phyloP scores from a whole-genome alignment of 192 early-diverging fungal genomes.

The Entomortierella parvispora region DNA sequence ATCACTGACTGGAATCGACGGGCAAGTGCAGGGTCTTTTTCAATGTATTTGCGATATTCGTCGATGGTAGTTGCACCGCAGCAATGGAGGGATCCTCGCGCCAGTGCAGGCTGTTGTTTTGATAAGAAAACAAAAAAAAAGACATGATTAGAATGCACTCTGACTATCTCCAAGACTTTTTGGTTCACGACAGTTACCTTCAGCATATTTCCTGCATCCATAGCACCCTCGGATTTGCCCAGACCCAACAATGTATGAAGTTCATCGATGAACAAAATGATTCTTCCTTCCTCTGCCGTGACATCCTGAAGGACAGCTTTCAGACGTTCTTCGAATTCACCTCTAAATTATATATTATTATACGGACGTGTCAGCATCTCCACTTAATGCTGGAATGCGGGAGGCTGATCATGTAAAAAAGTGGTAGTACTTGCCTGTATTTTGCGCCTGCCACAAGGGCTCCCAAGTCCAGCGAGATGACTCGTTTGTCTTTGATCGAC shows the following conservation, averaged over 20 bases:
- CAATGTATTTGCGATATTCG: conserved; percentile 79
- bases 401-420: too few relatives aligned
- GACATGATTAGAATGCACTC: too few relatives aligned
- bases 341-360: conserved; percentile 56
- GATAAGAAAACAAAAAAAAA: too few relatives aligned
- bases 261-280: conserved; percentile 86
- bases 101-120: conserved; percentile 67
- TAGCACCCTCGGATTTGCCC: conserved; percentile 79
- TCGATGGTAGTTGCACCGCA: conserved; percentile 84
- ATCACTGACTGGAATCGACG: conserved; percentile 82
- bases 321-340: conserved; percentile 86
- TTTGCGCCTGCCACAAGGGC: conserved; percentile 79
- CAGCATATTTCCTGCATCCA: conserved; percentile 84
- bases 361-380: too few relatives aligned
- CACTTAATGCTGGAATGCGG: not conserved
- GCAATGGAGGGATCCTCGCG: conserved; percentile 77
- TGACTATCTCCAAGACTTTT: too few relatives aligned
- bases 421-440: conserved; percentile 58
- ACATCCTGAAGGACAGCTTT: conserved; percentile 81
- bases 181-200: conserved; percentile 53
- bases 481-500: conserved; percentile 77
- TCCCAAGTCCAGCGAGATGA: conserved; percentile 80
- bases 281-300: conserved; percentile 73
- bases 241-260: conserved; percentile 79
- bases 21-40: conserved; percentile 82